Evolutionary conservation across 257 asterid species (phyloP).

Genomic region (Lantana camara): DNA sequence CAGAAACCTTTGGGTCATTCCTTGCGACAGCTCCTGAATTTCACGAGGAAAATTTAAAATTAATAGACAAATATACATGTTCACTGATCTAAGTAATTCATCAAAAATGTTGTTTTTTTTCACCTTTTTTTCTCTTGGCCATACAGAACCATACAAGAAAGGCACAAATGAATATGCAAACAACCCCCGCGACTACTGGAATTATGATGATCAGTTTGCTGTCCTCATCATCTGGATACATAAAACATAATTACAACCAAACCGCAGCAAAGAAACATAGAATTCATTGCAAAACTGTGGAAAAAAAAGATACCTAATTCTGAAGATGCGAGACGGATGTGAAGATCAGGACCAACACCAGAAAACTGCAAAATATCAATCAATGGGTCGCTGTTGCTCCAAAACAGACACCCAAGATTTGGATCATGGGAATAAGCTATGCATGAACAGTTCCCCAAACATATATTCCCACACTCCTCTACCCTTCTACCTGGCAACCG

Average conservation of each 20-base stretch:
- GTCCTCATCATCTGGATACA: conserved; percentile 33
- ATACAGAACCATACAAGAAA: conserved; percentile 42
- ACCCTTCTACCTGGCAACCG: neutral
- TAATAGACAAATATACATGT: neutral
- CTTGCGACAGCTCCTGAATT: conserved; percentile 24
- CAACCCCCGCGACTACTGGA: conserved; percentile 38
- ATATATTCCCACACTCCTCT: conserved; percentile 30
- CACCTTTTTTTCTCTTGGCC: conserved; percentile 48
- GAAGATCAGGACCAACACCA: conserved; percentile 37
- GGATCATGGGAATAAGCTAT: conserved; percentile 44
- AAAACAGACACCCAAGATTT: conserved; percentile 62
- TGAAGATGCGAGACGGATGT: no score
- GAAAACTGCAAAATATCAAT: conserved; percentile 40
- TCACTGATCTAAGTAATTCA: no score
- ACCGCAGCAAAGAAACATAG: no score
- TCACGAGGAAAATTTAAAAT: neutral
- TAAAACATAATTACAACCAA: neutral
- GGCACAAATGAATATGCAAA: conserved; percentile 23
- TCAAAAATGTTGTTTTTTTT: neutral
- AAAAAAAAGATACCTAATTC: no score
- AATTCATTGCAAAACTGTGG: no score
- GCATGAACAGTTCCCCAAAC: conserved; percentile 49
- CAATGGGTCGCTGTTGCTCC: conserved; percentile 38
- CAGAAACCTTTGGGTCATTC: conserved; percentile 24
- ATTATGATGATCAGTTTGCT: conserved; percentile 39